Evolutionary conservation across 495 filamentous ascomycete genomes (phyloP).

Genomic region (Lasiosphaeris hirsuta): DNA sequence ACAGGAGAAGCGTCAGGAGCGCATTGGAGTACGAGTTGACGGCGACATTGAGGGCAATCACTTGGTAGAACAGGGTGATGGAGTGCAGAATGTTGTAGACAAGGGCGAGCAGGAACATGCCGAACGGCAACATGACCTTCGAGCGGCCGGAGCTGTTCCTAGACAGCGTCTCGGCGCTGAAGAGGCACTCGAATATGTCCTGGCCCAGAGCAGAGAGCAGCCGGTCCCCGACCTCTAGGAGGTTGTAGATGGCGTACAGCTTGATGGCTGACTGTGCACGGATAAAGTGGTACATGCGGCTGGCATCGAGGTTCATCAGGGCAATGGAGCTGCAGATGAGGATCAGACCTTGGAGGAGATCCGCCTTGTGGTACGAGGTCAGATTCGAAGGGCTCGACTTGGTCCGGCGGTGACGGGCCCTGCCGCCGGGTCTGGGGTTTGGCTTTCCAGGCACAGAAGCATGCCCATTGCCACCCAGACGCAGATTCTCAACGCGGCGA

Average conservation of each 20-base stretch:
- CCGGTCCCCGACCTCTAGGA: slow-evolving; percentile 84
- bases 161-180: slow-evolving; percentile 87
- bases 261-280: slow-evolving; percentile 96
- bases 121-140: slow-evolving; percentile 86
- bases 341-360: slow-evolving; percentile 84
- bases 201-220: slow-evolving; percentile 88
- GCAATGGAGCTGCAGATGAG: slow-evolving; percentile 79
- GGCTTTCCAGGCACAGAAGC: slow-evolving; percentile 2
- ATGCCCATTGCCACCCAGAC: not conserved
- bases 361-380: slow-evolving; percentile 86
- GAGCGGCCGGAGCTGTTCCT: slow-evolving; percentile 83
- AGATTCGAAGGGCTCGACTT: slow-evolving; percentile 82
- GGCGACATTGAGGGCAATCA: slow-evolving; percentile 94
- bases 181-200: slow-evolving; percentile 93
- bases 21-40: slow-evolving; percentile 99
- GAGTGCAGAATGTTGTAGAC: slow-evolving; percentile 86
- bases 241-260: slow-evolving; percentile 97
- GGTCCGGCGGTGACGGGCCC: slow-evolving; percentile 64
- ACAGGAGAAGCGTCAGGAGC: slow-evolving; percentile 82
- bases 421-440: slow-evolving; percentile 22
- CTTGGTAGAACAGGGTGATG: slow-evolving; percentile 88
- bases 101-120: slow-evolving; percentile 83
- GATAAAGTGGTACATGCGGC: slow-evolving; percentile 97
- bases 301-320: slow-evolving; percentile 91
- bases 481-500: slow-evolving; percentile 8